Percentiles rank a stretch among this genome's conserved stretches.
Evolutionary conservation across 148 eudicot genomes (phyloP).

Genomic region (Persicaria maculosa): DNA sequence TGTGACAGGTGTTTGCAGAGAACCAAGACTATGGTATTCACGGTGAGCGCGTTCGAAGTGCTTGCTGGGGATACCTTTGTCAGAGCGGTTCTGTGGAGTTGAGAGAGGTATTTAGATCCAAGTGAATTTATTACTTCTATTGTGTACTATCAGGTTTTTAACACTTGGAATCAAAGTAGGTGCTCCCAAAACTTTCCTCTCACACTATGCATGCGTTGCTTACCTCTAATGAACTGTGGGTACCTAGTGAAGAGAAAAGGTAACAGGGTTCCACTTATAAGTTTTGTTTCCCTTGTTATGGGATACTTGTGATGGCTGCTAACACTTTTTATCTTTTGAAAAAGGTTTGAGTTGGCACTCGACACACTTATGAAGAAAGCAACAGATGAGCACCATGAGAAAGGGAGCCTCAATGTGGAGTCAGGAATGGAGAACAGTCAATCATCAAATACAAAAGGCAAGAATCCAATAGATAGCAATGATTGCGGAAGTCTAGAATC

Average conservation of each 20-base stretch:
- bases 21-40: constrained; percentile 95
- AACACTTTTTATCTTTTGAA: constrained; percentile 8
- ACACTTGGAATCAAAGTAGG: constrained; percentile 29
- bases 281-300: background rate
- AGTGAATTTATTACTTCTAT: background rate
- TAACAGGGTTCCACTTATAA: constrained; percentile 19
- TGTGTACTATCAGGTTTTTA: background rate
- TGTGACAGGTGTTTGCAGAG: constrained; percentile 77
- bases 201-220: constrained; percentile 85
- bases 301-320: constrained; percentile 8
- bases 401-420: constrained; percentile 34
- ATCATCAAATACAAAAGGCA: constrained; percentile 38
- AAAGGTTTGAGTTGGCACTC: constrained; percentile 90
- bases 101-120: constrained; percentile 61
- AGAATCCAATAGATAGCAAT: constrained; percentile 32
- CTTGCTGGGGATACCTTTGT: constrained; percentile 99
- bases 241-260: constrained; percentile 97
- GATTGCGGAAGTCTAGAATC: constrained; percentile 34
- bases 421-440: constrained; percentile 20
- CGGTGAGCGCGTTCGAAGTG: constrained; percentile 95
- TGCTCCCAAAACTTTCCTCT: constrained; percentile 93
- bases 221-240: constrained; percentile 92
- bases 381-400: constrained; percentile 44
- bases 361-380: constrained; percentile 58
- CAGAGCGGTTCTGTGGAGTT: constrained; percentile 91